A percentile compares a stretch with the other conserved stretches of the same genome.
Conservation (phyloP, 306 rosid genomes). For the Acacia crassicarpa region DNA sequence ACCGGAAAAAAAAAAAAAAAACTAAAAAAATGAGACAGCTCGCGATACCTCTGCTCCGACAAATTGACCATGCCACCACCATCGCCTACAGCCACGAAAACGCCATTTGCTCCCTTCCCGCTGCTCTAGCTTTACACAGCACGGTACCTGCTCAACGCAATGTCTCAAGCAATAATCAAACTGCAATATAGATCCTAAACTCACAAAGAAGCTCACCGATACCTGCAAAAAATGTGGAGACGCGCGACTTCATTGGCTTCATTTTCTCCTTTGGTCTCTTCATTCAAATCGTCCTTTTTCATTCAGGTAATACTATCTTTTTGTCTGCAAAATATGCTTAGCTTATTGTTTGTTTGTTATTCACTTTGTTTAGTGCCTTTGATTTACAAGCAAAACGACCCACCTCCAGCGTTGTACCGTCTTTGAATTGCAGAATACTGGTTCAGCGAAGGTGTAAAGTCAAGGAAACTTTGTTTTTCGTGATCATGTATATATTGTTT, state of each 20-base stretch:
- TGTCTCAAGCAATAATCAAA: slow-evolving; percentile 25
- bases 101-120: background rate
- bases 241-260: slow-evolving; percentile 37
- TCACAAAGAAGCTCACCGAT: background rate
- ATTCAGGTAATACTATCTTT: slow-evolving; percentile 33
- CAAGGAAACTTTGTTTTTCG: background rate
- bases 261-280: slow-evolving; percentile 35
- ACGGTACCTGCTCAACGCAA: slow-evolving; percentile 32
- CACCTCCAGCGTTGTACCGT: background rate
- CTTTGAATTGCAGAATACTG: background rate
- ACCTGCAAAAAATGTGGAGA: slow-evolving; percentile 51
- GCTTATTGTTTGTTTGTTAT: background rate
- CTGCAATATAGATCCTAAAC: background rate
- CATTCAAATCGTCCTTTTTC: slow-evolving; percentile 35
- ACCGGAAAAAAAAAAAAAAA: too few species aligned
- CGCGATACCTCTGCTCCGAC: background rate
- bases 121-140: background rate
- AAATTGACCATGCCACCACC: background rate
- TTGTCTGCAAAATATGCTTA: background rate
- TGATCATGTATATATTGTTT: too few species aligned
- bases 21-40: background rate
- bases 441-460: background rate
- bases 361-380: background rate
- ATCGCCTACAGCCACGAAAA: background rate
- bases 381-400: background rate